A percentile compares a stretch with the other conserved stretches of the same genome.
Evolutionary conservation across 1,284 basidiomycete species (phyloP).

Genomic region (Neonothopanus nambi): DNA sequence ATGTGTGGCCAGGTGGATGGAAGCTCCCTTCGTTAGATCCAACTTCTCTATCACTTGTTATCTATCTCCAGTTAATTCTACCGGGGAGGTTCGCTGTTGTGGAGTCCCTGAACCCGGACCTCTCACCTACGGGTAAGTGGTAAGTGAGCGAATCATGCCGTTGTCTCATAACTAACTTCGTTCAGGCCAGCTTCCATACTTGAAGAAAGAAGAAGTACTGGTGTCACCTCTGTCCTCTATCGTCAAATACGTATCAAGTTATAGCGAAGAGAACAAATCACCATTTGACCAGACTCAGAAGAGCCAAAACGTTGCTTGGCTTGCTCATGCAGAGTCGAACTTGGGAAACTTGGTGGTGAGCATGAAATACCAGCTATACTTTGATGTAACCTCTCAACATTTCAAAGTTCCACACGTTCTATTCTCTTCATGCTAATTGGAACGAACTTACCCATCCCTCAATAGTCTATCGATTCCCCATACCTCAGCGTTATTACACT

Average conservation of each 20-base stretch:
- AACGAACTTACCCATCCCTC: constrained; percentile 50
- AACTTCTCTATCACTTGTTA: constrained; percentile 58
- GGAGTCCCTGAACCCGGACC: constrained; percentile 57
- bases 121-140: constrained; percentile 80
- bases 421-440: constrained; percentile 65
- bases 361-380: constrained; percentile 12
- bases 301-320: constrained; percentile 59
- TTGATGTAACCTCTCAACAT: neutral
- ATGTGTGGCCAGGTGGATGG: constrained; percentile 72
- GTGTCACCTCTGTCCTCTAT: constrained; percentile 61
- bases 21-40: constrained; percentile 66
- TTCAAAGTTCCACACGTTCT: constrained; percentile 56
- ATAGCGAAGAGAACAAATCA: constrained; percentile 27
- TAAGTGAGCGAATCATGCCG: constrained; percentile 32
- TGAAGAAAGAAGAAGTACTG: constrained; percentile 55
- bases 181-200: constrained; percentile 69
- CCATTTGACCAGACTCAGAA: constrained; percentile 44
- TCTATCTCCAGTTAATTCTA: constrained; percentile 66
- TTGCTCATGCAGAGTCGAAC: constrained; percentile 62
- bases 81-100: constrained; percentile 63
- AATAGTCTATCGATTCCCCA: constrained; percentile 55
- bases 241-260: constrained; percentile 52
- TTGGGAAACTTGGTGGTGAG: constrained; percentile 71
- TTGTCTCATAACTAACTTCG: neutral
- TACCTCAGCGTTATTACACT: constrained; percentile 74